A percentile compares a stretch with the other conserved stretches of the same genome.
These are phyloP conservation scores for Gracilaria gracilis DNA, from an alignment of 23 red algal genomes.

Conservation along the genomic window DNA sequence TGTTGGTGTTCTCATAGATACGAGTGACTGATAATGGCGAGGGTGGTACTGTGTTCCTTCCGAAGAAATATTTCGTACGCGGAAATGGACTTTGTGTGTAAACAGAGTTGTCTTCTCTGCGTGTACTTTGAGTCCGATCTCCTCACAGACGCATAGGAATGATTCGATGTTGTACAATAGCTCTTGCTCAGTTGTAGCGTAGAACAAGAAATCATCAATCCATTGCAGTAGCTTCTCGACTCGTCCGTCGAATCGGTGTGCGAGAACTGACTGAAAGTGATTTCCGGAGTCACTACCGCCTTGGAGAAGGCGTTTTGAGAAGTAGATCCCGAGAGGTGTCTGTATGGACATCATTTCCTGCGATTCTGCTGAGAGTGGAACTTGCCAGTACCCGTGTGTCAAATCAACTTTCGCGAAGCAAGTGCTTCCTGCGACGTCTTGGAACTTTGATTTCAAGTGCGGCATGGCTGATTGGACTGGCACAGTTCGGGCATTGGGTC, in stretches of 20 bases:
- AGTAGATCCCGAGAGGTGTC: too few species aligned
- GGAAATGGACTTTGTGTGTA: neutral
- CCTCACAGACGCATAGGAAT: neutral
- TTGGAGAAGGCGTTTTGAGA: too few species aligned
- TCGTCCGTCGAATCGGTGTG: too few species aligned
- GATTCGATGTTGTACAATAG: conserved; percentile 1
- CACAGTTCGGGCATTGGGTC: too few species aligned
- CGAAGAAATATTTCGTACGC: neutral
- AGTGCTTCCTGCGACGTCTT: conserved; percentile 34
- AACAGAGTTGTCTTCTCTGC: neutral
- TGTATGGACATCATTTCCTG: too few species aligned
- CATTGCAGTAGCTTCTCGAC: too few species aligned
- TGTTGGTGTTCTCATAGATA: neutral
- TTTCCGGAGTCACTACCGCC: too few species aligned
- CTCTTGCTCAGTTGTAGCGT: neutral
- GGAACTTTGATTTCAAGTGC: neutral
- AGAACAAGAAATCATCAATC: conserved; percentile 8
- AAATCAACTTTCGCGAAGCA: neutral
- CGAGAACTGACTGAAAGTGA: too few species aligned
- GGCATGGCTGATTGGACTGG: conserved; percentile 29
- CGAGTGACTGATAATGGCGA: conserved; percentile 3
- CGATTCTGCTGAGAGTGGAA: too few species aligned
- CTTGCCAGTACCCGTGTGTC: too few species aligned
- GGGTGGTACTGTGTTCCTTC: conserved; percentile 10
- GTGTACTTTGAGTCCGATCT: conserved; percentile 19